A percentile compares a stretch with the other conserved stretches of the same genome.
Conservation (phyloP, 805 yeast genomes). For the Candida hispaniensis region DNA sequence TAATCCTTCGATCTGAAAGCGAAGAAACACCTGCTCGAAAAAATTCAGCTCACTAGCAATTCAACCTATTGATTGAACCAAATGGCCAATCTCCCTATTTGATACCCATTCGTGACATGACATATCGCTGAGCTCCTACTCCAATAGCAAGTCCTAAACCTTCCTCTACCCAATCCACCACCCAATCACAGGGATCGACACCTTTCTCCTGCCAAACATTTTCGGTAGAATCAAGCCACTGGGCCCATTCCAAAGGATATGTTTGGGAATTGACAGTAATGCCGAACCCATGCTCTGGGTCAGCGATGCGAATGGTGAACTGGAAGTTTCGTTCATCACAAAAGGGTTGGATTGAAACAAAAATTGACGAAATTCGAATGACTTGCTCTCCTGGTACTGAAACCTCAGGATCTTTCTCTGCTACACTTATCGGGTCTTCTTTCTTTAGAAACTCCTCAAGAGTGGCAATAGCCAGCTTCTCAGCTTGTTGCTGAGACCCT, state of each 20-base stretch:
- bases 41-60: no score
- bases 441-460: conserved; percentile 55
- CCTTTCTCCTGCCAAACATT: conserved; percentile 34
- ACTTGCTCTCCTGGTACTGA: conserved; percentile 19
- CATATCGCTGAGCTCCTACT: conserved; percentile 80
- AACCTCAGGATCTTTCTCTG: conserved; percentile 19
- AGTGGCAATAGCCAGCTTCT: conserved; percentile 79
- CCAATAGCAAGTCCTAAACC: conserved; percentile 76
- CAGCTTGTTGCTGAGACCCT: conserved; percentile 75
- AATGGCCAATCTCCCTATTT: no score
- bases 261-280: conserved; percentile 76
- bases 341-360: conserved; percentile 58
- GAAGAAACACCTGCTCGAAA: no score
- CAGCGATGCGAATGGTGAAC: conserved; percentile 67
- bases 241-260: conserved; percentile 81
- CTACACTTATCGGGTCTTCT: conserved; percentile 21
- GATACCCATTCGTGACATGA: conserved; percentile 76
- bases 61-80: no score
- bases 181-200: conserved; percentile 76
- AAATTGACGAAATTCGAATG: conserved; percentile 45
- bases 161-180: conserved; percentile 63
- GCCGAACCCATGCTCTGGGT: conserved; percentile 64
- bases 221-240: conserved; percentile 60
- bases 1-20: no score
- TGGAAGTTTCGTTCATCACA: conserved; percentile 39